These are phyloP conservation scores for Coemansia sp. DNA, from an alignment of 192 early-diverging fungal species.

Conservation along the genomic window DNA sequence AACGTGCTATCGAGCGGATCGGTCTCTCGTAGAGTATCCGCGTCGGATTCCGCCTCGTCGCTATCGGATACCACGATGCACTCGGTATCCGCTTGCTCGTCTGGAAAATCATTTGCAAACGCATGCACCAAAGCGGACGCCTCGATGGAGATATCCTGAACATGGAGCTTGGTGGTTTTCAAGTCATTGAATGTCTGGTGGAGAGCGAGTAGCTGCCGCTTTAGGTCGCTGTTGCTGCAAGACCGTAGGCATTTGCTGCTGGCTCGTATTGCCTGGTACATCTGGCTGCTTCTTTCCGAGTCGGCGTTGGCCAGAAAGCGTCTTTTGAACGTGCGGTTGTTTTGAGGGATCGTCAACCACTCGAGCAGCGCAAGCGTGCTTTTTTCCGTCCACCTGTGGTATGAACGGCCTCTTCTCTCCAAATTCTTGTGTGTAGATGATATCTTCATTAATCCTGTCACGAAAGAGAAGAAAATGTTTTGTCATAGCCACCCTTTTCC, in stretches of 20 bases:
- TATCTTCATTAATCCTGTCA: background rate
- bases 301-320: background rate
- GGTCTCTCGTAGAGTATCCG: background rate
- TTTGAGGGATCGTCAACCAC: background rate
- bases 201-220: background rate
- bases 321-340: background rate
- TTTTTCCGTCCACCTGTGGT: background rate
- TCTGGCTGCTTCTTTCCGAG: background rate
- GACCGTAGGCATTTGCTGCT: background rate
- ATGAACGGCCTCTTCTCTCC: too few relatives aligned
- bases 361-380: background rate
- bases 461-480: background rate
- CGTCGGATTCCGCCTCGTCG: background rate
- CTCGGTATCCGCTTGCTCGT: too few relatives aligned
- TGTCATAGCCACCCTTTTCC: background rate
- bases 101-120: background rate
- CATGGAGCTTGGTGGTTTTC: background rate
- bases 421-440: too few relatives aligned
- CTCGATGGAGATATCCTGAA: background rate
- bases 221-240: background rate
- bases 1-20: slow-evolving; percentile 4
- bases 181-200: background rate
- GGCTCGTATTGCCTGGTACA: slow-evolving; percentile 1
- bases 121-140: slow-evolving; percentile 1
- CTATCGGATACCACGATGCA: background rate